Conservation (phyloP, 768 basidiomycete species). For the Aureoboletus auriporus region DNA sequence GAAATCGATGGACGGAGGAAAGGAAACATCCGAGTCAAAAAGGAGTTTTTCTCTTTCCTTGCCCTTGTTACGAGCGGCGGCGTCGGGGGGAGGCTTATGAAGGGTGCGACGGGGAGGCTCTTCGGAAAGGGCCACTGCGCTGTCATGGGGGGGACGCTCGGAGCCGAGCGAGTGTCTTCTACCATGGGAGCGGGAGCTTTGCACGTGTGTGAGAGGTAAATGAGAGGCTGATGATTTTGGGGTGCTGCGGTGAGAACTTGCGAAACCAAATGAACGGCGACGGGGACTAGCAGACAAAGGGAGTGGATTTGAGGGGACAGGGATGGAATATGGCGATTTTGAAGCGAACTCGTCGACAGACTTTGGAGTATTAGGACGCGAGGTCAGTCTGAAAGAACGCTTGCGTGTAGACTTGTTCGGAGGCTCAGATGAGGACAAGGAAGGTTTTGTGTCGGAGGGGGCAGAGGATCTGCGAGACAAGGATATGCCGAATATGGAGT, state of each 20-base stretch:
- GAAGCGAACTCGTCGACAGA: constrained; percentile 18
- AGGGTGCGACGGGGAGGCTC: constrained; percentile 12
- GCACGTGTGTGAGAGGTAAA: constrained; percentile 23
- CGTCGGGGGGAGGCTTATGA: constrained; percentile 16
- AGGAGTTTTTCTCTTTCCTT: constrained; percentile 20
- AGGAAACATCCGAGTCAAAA: not conserved
- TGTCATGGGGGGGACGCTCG: constrained; percentile 30
- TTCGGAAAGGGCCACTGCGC: constrained; percentile 31
- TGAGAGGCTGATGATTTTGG: constrained; percentile 28
- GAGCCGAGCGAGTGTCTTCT: constrained; percentile 28
- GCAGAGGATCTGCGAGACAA: constrained; percentile 25
- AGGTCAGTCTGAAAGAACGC: constrained; percentile 29
- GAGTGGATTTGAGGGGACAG: constrained; percentile 26
- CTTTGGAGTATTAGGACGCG: constrained; percentile 30
- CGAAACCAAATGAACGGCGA: constrained; percentile 30
- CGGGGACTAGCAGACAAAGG: constrained; percentile 33
- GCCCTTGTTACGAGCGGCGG: constrained; percentile 20
- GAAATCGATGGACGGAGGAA: constrained; percentile 11
- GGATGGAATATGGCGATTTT: constrained; percentile 22
- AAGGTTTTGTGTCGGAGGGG: constrained; percentile 16
- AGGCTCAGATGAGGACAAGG: constrained; percentile 22
- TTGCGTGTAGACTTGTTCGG: constrained; percentile 19
- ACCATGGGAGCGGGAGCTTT: constrained; percentile 18
- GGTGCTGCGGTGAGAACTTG: constrained; percentile 22
- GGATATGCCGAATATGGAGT: constrained; percentile 27